Base-by-base conservation (phyloP, 345 rosid species). In the Brassica cretica region DNA sequence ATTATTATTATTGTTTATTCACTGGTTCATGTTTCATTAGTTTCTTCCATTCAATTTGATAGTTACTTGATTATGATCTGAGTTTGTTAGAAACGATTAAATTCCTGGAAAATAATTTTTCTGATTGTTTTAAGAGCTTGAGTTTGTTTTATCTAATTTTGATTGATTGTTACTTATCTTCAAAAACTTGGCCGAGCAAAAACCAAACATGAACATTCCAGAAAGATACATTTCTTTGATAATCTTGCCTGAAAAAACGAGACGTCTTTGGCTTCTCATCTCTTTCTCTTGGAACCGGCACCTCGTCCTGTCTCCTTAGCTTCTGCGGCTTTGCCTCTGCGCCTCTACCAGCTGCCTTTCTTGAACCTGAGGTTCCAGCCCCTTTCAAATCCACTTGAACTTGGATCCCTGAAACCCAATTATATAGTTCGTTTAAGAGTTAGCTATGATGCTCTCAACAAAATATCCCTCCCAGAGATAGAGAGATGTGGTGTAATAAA, bases 321-420 rank as follows among this genome's bases (percentile, higher is more conserved):
- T 39, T 73, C 82, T 0, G 83, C 25, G 25, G 84, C 88, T 82
- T 89, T 94, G 66, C 75, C 82, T 79, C 70, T 60, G 32, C 82
- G 55, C 82, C 82, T 74, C 3, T 69, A 58, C 82, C 81, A 55
- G 71, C 64, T 62, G 78, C 87, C 84, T 85, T 89, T 82, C 83
- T 89, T 29, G 84, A 68, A 64, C 85, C 83, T 27, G 90, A 85
- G 35, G 77, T 86, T 49, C 81, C 86, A 11, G 78, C 27, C 18
- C 85, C 88, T 82, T 89, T 94, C 76, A 91, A 78, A 70, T 89
- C 94, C 78, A 94, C 66, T 81, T 92, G 88, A 10, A 94, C 97
- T 84, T 89, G 73, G 64, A 92, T 87, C 79, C 95, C 97, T 90
- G 71, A 37, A 51, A 19, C 46, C 21, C 44, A n/a, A 24, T 21